A percentile compares a stretch with the other conserved stretches of the same genome.
These are phyloP conservation scores for Hemileia vastatrix DNA, from an alignment of 1,284 basidiomycete genomes.

Conservation along the genomic window DNA sequence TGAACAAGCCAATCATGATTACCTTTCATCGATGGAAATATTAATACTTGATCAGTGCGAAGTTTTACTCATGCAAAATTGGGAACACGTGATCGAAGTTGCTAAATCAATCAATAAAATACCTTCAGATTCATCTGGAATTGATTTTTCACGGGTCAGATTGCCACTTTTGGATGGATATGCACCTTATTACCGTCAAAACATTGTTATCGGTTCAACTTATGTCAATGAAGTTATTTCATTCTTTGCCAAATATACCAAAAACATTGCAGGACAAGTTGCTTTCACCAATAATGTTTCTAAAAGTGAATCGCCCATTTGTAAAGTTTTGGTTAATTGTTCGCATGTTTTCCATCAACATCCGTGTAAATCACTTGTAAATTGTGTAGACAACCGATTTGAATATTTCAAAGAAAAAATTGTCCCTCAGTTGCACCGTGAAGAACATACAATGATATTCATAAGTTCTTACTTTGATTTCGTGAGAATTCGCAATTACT, in stretches of 20 bases:
- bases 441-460: conserved; percentile 68
- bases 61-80: conserved; percentile 93
- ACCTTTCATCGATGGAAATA: conserved; percentile 83
- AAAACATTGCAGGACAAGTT: too few species aligned
- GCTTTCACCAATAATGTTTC: conserved; percentile 10
- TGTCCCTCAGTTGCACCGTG: too few species aligned
- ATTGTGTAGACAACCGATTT: conserved; percentile 74
- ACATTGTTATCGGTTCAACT: neutral
- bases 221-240: too few species aligned
- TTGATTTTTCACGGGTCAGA: too few species aligned
- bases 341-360: conserved; percentile 53
- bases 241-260: too few species aligned
- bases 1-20: conserved; percentile 82
- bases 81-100: conserved; percentile 99
- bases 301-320: neutral
- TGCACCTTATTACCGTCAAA: neutral
- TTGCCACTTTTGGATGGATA: neutral
- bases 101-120: too few species aligned
- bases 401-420: conserved; percentile 76
- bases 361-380: conserved; percentile 61
- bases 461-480: conserved; percentile 96
- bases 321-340: conserved; percentile 6
- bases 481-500: conserved; percentile 74
- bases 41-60: conserved; percentile 88
- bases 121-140: too few species aligned